A percentile compares a stretch with the other conserved stretches of the same genome.
phyloP scores from a whole-genome alignment of 1,139 yeast genomes.

The Geotrichum phurueaensis region DNA sequence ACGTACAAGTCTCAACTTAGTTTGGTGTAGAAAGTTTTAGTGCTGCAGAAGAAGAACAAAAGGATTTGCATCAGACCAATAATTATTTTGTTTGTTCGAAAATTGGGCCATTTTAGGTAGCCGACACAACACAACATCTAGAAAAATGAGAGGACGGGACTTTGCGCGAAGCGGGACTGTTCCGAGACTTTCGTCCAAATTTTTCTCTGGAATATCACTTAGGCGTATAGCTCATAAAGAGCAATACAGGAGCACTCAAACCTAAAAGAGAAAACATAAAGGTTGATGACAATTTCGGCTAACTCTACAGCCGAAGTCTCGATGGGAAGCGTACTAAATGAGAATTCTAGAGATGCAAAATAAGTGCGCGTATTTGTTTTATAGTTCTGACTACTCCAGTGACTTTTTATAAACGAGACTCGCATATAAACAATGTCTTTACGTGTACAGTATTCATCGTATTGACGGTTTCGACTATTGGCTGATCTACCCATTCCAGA shows the following conservation, averaged over 20 bases:
- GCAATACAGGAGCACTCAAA: constrained; percentile 3
- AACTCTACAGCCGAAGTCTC: constrained; percentile 1
- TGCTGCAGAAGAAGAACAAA: constrained; percentile 5
- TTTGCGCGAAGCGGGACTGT: constrained; percentile 3
- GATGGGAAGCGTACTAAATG: background rate
- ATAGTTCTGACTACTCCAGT: constrained; percentile 20
- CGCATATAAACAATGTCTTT: constrained; percentile 20
- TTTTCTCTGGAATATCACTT: constrained; percentile 10
- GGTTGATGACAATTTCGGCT: background rate
- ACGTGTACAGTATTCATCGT: constrained; percentile 17
- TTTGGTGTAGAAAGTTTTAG: constrained; percentile 3
- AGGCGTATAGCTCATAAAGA: background rate
- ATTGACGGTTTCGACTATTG: constrained; percentile 15
- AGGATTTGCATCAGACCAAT: background rate
- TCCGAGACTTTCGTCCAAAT: background rate
- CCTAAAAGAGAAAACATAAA: background rate
- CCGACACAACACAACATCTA: background rate
- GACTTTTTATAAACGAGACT: constrained; percentile 16
- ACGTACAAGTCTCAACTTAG: constrained; percentile 9
- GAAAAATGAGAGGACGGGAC: background rate
- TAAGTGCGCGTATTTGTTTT: constrained; percentile 12
- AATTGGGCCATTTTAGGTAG: constrained; percentile 3
- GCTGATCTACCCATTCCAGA: constrained; percentile 16
- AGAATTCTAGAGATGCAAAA: background rate
- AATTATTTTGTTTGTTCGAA: constrained; percentile 3